Evolutionary conservation across 352 stramenopile species (phyloP), one percentile per base, ranked within the genome.

Genomic region (Phytopythium vexans): DNA sequence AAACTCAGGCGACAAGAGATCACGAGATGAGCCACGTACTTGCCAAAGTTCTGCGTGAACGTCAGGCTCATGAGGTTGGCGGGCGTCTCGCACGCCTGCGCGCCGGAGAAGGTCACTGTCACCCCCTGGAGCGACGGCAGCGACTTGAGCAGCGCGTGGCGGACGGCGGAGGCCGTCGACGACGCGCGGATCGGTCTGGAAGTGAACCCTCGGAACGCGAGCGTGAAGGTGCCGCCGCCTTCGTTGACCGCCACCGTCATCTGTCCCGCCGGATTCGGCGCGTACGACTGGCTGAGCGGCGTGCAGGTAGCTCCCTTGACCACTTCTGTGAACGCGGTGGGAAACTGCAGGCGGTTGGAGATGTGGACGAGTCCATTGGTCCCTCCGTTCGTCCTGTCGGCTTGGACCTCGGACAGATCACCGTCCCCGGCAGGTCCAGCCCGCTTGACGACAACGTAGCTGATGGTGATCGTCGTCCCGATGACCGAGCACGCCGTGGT

Each of bases 31-130:
- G 34, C 4, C 3, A 86, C 78, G 12, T 82, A 89, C 82, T 83
- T 82, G 39, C 73, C 79, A 66, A 90, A 92, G 58, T 92, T 81
- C 52, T 89, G 79, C 1, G 74, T 92, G 55, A 92, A 92, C 32
- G 77, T 89, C 38, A 92, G 52, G 15, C 66, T 72, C 44, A 83
- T 85, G 40, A 79, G 60, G 49, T 90, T 92, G 33, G 66, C 53
- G 2, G 79, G 82, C 1, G 65, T 81, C 46, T 86, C 74, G 35
- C 82, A 92, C 6, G 68, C 75, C 51, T 88, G 73, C 0, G 75
- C 72, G 40, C 77, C 81, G 0, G 72, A 70, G 52, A 78, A 81
- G 32, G 52, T 76, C 11, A 92, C 62, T 12, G 68, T 53, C 11
- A 92, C 60, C 37, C 77, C 77, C 41, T 81, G 58, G 37, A 89